Evolutionary conservation across 768 basidiomycete species (phyloP), one percentile per base, ranked within the genome.

Genomic region (Panaeolus papilionaceus): DNA sequence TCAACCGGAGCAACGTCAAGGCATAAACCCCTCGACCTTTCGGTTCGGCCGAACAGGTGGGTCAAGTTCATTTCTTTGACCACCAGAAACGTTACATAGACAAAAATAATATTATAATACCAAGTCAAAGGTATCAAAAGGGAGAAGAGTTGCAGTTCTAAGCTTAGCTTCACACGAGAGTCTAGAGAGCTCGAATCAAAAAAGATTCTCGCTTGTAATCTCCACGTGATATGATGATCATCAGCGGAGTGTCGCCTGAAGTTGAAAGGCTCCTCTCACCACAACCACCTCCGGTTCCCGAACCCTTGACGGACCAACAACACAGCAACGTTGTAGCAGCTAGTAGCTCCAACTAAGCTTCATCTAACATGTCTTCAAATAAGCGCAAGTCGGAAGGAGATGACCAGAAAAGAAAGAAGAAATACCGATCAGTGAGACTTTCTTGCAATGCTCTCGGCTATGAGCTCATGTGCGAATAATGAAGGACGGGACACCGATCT

Each of bases 401-500:
- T 65, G 72, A 77, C 63, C 75, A 71, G 16, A 77, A 68, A 68
- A 78, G 77, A 63, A 85, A 84, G 75, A 85, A 82, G 75, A 86
- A 84, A 70, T 86, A 85, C 69, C 81, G 82, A 49, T 84, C 87
- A 62, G 86, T 87, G 71, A 75, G 83, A 39, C 42, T 14, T 28
- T 51, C 26, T 38, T 64, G n/a, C 20, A 54, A 37, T n/a, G 38
- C 16, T 14, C 16, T 33, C 49, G 45, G 51, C 45, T 49, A 2
- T 47, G 40, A n/a, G 28, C 44, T 64, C 38, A 64, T 67, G 33
- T 14, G 14, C 54, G 28, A 58, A 37, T 58, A 26, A 58, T 58
- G 4, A 70, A 92, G 91, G 89, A 92, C 72, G 91, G 91, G 5
- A 86, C 87, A 2, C 84, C 88, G 18, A 83, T 89, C 37, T 90